Base-by-base conservation (phyloP, 2,329 filamentous ascomycete species). In the Fusarium sp. region DNA sequence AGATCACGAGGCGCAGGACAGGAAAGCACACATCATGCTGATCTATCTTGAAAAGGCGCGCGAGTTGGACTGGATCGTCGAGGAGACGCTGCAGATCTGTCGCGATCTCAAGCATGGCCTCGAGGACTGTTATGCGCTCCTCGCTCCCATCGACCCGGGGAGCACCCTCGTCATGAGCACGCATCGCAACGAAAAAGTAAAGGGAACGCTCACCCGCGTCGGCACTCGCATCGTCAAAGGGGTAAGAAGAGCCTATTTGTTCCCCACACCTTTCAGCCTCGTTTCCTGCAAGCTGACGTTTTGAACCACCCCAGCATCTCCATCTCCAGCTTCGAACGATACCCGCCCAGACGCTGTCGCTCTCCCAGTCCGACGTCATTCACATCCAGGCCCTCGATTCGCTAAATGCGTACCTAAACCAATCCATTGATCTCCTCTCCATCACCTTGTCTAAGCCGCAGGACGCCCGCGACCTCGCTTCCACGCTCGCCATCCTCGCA, bases 211-310 rank as follows among this genome's bases (percentile, higher is more conserved):
- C 69, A 98, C 96, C 1, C 91, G 97, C 63, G 91, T 97, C 38
- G 97, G 97, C 43, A 94, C 94, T n/a, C 91, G 93, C 61, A 93
- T 99, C 73, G 93, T 97, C 72, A 98, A 97, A 82, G 96, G 95
- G 75, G 94, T 95, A 87, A 77, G 92, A 32, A 54, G 27, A 52
- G 47, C 25, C 32, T 50, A 35, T 32, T 14, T 25, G 33, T 30
- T n/a, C 20, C 35, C 30, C 59, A 59, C 30, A 40, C 68, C 71
- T 38, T 11, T 33, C 38, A 37, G 43, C 30, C 8, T 61, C 52
- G 65, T 73, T 63, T 38, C 32, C 27, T 57, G 67, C 64, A 71
- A 47, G 50, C 65, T 65, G 40, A 66, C 47, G 43, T 37, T 27
- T 40, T 59, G 40, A 9, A 27, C 56, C 20, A 14, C n/a, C 30